Base-by-base conservation (phyloP, 225 moss, liverwort and hornwort genomes). In the Rhytidiadelphus loreus region DNA sequence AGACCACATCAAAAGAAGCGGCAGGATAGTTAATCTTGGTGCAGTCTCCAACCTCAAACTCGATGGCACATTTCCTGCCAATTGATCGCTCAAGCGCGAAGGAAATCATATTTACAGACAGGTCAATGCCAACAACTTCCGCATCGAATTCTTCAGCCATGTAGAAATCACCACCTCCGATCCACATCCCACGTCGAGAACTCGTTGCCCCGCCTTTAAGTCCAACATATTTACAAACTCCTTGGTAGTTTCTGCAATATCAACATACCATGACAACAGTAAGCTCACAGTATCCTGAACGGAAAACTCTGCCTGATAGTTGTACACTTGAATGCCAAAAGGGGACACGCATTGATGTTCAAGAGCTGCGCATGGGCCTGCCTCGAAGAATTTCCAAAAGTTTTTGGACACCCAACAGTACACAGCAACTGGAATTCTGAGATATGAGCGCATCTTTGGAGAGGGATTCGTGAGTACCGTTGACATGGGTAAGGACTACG, bases 371-470 rank as follows among this genome's bases (percentile, higher is more conserved):
- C 44, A 61, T 41, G 95, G 95, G 11, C 96, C 96, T n/a, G 91
- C 75, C 18, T 92, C 93, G 15, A 96, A 93, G 90, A 95, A 60
- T 76, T 94, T 96, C 86, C 99, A 99, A 70, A 91, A 91, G 60
- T 99, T 99, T 88, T 88, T 97, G 85, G 97, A 99, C 86, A 95
- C 99, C 57, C 94, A 95, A 24, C 97, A 97, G 87, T 99, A 97
- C 91, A 96, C 99, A 65, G 84, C 87, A 64, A 93, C 90, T 41
- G 99, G 97, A 73, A 99, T 99, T n/a, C 81, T 99, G 79, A 96
- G 99, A 35, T 99, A 99, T 41, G 99, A 99, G 88, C 99, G 99
- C 76, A 96, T 99, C 80, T 99, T 99, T 87, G 97, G 97, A 78
- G 91, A 94, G 87, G 97, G 99, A 25, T 99, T 92, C 44, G 97